Evolutionary conservation across 2,329 filamentous ascomycete genomes (phyloP).

Genomic region (Geosmithia putterillii): DNA sequence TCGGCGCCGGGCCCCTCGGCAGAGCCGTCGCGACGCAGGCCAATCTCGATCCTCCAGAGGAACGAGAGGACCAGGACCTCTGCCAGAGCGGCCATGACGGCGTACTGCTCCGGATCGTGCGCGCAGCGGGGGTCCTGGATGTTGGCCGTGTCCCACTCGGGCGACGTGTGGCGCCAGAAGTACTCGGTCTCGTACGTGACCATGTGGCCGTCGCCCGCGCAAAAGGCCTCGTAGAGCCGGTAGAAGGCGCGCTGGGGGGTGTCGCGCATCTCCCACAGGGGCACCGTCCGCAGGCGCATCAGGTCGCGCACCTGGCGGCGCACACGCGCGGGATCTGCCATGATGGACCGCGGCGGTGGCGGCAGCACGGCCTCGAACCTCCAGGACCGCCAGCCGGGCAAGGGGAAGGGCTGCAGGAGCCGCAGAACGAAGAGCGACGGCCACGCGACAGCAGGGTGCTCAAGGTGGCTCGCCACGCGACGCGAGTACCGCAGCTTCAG

Average conservation of each 20-base stretch:
- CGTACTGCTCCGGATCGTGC: constrained; percentile 9
- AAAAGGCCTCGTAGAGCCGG: constrained; percentile 14
- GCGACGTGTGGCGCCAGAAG: constrained; percentile 9
- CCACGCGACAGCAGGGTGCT: neutral
- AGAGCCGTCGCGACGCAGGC: constrained; percentile 6
- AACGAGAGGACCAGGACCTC: constrained; percentile 9
- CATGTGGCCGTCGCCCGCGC: constrained; percentile 9
- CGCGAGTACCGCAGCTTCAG: constrained; percentile 5
- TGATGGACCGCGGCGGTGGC: constrained; percentile 5
- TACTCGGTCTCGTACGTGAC: constrained; percentile 13
- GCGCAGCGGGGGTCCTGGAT: constrained; percentile 8
- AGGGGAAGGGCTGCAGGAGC: neutral
- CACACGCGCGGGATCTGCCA: constrained; percentile 3
- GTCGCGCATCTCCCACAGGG: constrained; percentile 9
- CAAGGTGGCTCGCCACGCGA: neutral
- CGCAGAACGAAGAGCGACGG: neutral
- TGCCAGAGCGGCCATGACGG: constrained; percentile 9
- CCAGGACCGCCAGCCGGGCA: constrained; percentile 1
- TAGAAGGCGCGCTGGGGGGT: constrained; percentile 11
- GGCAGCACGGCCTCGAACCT: constrained; percentile 4
- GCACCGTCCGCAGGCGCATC: constrained; percentile 5
- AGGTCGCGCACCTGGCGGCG: constrained; percentile 3
- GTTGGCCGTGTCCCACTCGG: constrained; percentile 7
- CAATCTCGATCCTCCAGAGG: constrained; percentile 10
- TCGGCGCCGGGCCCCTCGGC: constrained; percentile 1